Conservation (phyloP, 345 rosid species). For the Limnanthes douglasii region DNA sequence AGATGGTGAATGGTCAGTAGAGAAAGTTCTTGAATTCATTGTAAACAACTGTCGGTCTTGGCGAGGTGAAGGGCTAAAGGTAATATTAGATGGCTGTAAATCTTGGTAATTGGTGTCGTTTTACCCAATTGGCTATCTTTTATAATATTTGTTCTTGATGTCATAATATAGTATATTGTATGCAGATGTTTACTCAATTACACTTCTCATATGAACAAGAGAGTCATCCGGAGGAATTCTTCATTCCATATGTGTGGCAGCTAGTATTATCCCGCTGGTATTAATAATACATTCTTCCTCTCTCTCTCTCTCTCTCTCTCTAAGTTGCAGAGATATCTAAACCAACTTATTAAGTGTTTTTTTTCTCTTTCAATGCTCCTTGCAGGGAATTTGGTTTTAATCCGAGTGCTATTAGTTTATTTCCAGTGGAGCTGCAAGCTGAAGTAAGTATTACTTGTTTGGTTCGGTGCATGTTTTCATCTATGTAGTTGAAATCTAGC, state of each 20-base stretch:
- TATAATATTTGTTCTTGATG: no score
- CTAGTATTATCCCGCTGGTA: constrained; percentile 63
- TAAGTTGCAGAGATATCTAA: constrained; percentile 1
- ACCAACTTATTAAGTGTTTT: not conserved
- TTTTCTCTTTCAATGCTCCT: not conserved
- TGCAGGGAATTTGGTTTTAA: constrained; percentile 61
- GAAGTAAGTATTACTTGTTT: constrained; percentile 33
- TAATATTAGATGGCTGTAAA: constrained; percentile 6
- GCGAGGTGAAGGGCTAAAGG: constrained; percentile 99
- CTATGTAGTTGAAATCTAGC: not conserved
- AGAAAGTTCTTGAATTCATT: constrained; percentile 75
- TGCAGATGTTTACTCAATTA: constrained; percentile 89
- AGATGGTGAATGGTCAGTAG: constrained; percentile 94
- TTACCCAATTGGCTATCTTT: no score
- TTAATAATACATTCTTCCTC: constrained; percentile 1
- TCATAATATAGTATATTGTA: no score
- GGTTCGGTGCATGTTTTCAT: not conserved
- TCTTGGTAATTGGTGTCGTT: not conserved
- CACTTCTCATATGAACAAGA: constrained; percentile 98
- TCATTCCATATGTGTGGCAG: constrained; percentile 88
- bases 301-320: not conserved
- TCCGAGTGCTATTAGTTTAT: constrained; percentile 55
- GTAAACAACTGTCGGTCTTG: constrained; percentile 69
- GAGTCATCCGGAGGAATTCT: constrained; percentile 95
- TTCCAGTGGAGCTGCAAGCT: constrained; percentile 35